A percentile compares a stretch with the other conserved stretches of the same genome.
Evolutionary conservation across 2,329 filamentous ascomycete species (phyloP).

Genomic region (Fusarium beomiforme): DNA sequence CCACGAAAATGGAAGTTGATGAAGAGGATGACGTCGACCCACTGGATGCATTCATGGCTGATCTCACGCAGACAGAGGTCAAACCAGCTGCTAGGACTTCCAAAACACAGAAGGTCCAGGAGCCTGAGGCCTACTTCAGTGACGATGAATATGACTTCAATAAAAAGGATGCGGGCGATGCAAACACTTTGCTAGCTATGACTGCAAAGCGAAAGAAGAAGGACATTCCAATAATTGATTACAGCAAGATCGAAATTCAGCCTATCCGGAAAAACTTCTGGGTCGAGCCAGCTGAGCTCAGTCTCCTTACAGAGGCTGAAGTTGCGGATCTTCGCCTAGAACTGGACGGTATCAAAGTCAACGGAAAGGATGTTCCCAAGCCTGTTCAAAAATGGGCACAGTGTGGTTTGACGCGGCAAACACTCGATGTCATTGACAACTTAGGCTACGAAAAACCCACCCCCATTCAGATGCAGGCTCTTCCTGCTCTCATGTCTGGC

Average conservation of each 20-base stretch:
- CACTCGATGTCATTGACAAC: conserved; percentile 83
- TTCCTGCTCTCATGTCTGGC: conserved; percentile 95
- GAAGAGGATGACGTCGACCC: conserved; percentile 81
- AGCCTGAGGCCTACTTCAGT: conserved; percentile 87
- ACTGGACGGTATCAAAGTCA: conserved; percentile 94
- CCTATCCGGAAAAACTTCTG: conserved; percentile 95
- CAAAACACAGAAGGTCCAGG: conserved; percentile 64
- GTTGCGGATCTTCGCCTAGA: conserved; percentile 83
- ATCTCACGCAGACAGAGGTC: conserved; percentile 65
- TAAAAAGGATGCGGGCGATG: conserved; percentile 58
- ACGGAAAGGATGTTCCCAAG: conserved; percentile 87
- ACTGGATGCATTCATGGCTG: conserved; percentile 96
- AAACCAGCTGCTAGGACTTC: conserved; percentile 47
- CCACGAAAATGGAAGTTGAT: conserved; percentile 67
- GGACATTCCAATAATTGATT: conserved; percentile 89
- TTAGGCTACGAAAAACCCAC: conserved; percentile 90
- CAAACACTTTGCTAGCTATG: conserved; percentile 62
- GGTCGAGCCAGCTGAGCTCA: conserved; percentile 85
- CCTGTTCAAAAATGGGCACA: conserved; percentile 98
- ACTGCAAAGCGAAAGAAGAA: conserved; percentile 86
- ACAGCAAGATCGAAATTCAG: conserved; percentile 85
- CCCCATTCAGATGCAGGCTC: conserved; percentile 92
- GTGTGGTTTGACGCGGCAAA: conserved; percentile 87
- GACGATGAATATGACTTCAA: conserved; percentile 77
- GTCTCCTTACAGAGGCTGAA: conserved; percentile 85